phyloP scores from a whole-genome alignment of 768 basidiomycete genomes.

The Paxillus involutus region DNA sequence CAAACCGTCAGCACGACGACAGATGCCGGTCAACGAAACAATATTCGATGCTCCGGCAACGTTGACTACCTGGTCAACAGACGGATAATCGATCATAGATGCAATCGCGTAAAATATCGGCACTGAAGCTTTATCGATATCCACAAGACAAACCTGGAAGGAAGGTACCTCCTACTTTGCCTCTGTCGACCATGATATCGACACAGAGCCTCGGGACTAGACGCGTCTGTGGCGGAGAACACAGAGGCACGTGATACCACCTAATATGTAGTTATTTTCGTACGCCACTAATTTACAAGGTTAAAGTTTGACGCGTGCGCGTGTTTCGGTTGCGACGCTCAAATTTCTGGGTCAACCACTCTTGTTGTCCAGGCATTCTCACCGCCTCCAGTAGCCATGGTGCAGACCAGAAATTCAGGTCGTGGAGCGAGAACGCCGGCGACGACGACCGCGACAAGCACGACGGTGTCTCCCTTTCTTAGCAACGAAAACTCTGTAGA shows the following conservation, averaged over 20 bases:
- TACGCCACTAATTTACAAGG: conserved; percentile 9
- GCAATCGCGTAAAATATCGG: too few species aligned
- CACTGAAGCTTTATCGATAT: too few species aligned
- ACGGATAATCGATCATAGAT: too few species aligned
- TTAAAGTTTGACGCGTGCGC: conserved; percentile 16
- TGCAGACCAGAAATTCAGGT: conserved; percentile 16
- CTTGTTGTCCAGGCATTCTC: conserved; percentile 7
- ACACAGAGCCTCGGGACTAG: too few species aligned
- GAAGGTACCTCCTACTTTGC: too few species aligned
- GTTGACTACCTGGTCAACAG: too few species aligned
- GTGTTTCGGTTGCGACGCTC: conserved; percentile 1
- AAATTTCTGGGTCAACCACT: conserved; percentile 5
- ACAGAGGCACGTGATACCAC: conserved; percentile 21
- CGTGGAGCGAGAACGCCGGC: conserved; percentile 19
- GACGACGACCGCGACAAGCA: conserved; percentile 34
- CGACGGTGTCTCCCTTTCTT: conserved; percentile 50
- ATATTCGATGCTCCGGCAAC: too few species aligned
- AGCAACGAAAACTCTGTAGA: conserved; percentile 47
- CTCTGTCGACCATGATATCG: too few species aligned
- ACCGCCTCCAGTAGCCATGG: conserved; percentile 15
- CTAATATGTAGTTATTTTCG: conserved; percentile 5
- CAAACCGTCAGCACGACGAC: too few species aligned
- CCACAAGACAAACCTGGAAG: too few species aligned
- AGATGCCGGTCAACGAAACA: too few species aligned
- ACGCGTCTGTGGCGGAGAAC: conserved; percentile 29